phyloP scores from a whole-genome alignment of 805 yeast species.

The Pichia exigua region DNA sequence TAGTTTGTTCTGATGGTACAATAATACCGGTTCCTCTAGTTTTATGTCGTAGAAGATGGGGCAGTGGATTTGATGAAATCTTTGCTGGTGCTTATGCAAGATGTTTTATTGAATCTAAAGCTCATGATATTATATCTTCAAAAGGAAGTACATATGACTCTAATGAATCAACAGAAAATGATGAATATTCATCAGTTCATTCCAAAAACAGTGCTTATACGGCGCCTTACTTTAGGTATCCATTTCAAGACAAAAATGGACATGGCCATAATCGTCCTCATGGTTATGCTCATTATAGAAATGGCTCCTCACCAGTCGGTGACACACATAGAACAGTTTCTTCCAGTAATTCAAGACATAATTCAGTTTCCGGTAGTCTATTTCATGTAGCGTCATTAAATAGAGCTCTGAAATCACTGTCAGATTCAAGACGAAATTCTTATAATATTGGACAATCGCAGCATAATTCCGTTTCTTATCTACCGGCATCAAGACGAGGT shows the following conservation, averaged over 20 bases:
- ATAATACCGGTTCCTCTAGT: slow-evolving; percentile 54
- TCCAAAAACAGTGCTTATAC: slow-evolving; percentile 5
- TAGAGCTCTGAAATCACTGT: slow-evolving; percentile 8
- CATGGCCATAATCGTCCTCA: too few relatives aligned
- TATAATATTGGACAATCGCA: not conserved
- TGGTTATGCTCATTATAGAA: not conserved
- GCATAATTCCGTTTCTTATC: not conserved
- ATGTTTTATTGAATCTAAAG: slow-evolving; percentile 33
- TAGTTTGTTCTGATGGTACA: slow-evolving; percentile 63
- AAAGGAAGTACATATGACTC: slow-evolving; percentile 2
- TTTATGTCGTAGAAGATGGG: slow-evolving; percentile 70
- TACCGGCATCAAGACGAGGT: slow-evolving; percentile 11
- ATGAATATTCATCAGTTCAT: slow-evolving; percentile 9
- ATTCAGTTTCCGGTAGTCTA: slow-evolving; percentile 9
- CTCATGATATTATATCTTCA: not conserved
- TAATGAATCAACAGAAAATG: slow-evolving; percentile 9
- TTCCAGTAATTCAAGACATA: slow-evolving; percentile 11
- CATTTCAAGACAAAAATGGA: slow-evolving; percentile 46
- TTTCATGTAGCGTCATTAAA: slow-evolving; percentile 2
- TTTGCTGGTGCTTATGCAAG: slow-evolving; percentile 58
- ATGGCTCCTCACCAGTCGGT: not conserved
- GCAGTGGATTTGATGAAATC: slow-evolving; percentile 55
- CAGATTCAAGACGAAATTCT: slow-evolving; percentile 20
- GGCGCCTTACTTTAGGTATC: slow-evolving; percentile 58
- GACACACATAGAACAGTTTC: slow-evolving; percentile 16